Base-by-base conservation (phyloP, 495 filamentous ascomycete genomes). In the Penicillium crystallinum region DNA sequence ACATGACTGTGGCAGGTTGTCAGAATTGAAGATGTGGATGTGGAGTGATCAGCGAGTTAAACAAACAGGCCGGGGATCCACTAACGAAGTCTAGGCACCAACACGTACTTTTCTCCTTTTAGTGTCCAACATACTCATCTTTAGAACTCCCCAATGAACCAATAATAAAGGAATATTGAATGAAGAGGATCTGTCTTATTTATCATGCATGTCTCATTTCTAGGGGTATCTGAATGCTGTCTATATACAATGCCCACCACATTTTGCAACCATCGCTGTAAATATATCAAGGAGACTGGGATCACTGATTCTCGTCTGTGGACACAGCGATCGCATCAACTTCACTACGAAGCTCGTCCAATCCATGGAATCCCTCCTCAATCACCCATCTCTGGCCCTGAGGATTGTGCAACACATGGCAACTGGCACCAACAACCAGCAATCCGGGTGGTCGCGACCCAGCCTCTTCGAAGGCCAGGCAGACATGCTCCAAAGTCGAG, bases 371-470 rank as follows among this genome's bases (percentile, higher is more conserved):
- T 1, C 90, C 92, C 27, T 97, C 92, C 65, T 97, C 92, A 19
- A 96, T 90, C 5, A 82, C 72, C 93, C 93, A 97, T 53, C 81
- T 84, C 52, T 71, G 70, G n/a, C 70, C 67, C 11, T 64, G 63
- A 11, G 68, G 61, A 29, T 72, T 73, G 23, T 82, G 75, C 51
- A 98, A 59, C 9, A 89, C 87, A 59, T 88, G 85, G 59, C 95
- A 98, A 11, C 88, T 87, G 44, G 79, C 75, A 0, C 93, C 93
- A 7, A 96, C 81, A n/a, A 98, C 88, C 42, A 98, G 68, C 63
- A 98, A 67, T 4, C 93, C 93, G 0, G 95, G 93, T 30, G 93
- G 93, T 33, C 95, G 77, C 45, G 85, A 90, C 0, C 93, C 93
- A 56, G 91, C 89, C 53, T 88, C 86, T 67, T 97, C 91, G 51